Conservation (phyloP, 2,329 filamentous ascomycete species). For the Trichoderma sp. region DNA sequence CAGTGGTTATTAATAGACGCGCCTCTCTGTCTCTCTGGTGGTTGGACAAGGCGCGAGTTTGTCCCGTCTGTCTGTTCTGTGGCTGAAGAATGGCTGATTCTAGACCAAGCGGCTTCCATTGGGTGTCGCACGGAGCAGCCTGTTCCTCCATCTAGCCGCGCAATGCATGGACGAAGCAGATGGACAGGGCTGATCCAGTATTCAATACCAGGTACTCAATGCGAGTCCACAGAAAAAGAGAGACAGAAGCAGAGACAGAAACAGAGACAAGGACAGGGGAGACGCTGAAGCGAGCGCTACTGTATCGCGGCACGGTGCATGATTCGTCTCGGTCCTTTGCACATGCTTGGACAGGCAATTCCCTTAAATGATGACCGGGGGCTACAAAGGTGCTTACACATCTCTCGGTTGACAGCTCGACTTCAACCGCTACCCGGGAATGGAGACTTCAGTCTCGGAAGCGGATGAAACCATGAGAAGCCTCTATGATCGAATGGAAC, state of each 20-base stretch:
- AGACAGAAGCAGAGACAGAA: background rate
- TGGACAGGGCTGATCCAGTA: too few relatives aligned
- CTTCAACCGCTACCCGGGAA: constrained; percentile 11
- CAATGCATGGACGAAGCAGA: too few relatives aligned
- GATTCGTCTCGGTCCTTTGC: constrained; percentile 18
- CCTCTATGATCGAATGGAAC: background rate
- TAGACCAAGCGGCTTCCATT: too few relatives aligned
- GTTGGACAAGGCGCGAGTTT: too few relatives aligned
- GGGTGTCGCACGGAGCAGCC: too few relatives aligned
- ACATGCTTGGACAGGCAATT: constrained; percentile 20
- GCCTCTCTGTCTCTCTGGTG: background rate
- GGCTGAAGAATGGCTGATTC: too few relatives aligned
- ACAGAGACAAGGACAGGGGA: background rate
- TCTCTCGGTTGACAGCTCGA: too few relatives aligned
- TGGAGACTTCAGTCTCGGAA: background rate
- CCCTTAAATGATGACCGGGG: constrained; percentile 8
- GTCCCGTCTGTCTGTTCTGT: too few relatives aligned
- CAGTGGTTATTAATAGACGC: background rate
- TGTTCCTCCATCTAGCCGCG: too few relatives aligned
- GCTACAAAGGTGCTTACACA: background rate
- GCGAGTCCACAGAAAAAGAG: background rate
- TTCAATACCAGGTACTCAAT: background rate
- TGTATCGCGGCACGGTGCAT: constrained; percentile 15
- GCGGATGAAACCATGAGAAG: background rate
- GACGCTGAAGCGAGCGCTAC: constrained; percentile 19